Percentiles rank a stretch among this genome's conserved stretches.
Conservation (phyloP, 768 basidiomycete genomes). For the Hypholoma sublateritium region DNA sequence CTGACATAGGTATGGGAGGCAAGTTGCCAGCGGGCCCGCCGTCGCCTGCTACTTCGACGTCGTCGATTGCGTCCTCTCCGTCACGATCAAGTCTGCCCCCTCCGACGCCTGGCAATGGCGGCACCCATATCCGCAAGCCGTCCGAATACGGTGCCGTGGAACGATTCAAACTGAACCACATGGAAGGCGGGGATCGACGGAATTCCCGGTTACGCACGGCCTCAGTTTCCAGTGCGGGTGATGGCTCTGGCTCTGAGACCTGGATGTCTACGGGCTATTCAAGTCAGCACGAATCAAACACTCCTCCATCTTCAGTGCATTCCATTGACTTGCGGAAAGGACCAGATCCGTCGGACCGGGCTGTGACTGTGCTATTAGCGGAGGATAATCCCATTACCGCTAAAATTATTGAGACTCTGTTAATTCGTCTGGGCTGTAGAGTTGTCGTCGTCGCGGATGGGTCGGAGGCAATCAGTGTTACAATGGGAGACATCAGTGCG, state of each 20-base stretch:
- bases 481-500: slow-evolving; percentile 97
- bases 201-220: slow-evolving; percentile 82
- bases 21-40: slow-evolving; percentile 77
- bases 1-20: slow-evolving; percentile 64
- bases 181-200: slow-evolving; percentile 77
- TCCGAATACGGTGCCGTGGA: slow-evolving; percentile 89
- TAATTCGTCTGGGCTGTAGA: slow-evolving; percentile 92
- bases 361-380: slow-evolving; percentile 91
- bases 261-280: slow-evolving; percentile 64
- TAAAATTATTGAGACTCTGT: slow-evolving; percentile 94
- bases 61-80: slow-evolving; percentile 87
- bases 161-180: slow-evolving; percentile 80
- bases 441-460: slow-evolving; percentile 96
- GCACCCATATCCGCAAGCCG: slow-evolving; percentile 76
- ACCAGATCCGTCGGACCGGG: slow-evolving; percentile 78
- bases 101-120: slow-evolving; percentile 64
- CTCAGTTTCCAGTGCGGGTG: slow-evolving; percentile 80
- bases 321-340: slow-evolving; percentile 79
- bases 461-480: slow-evolving; percentile 94
- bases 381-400: slow-evolving; percentile 98
- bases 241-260: slow-evolving; percentile 75
- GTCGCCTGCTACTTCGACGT: slow-evolving; percentile 89
- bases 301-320: slow-evolving; percentile 83
- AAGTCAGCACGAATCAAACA: slow-evolving; percentile 57
- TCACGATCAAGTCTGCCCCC: slow-evolving; percentile 75